A percentile compares a stretch with the other conserved stretches of the same genome.
phyloP scores from a whole-genome alignment of 495 filamentous ascomycete species.

The Penicillium waksmanii region DNA sequence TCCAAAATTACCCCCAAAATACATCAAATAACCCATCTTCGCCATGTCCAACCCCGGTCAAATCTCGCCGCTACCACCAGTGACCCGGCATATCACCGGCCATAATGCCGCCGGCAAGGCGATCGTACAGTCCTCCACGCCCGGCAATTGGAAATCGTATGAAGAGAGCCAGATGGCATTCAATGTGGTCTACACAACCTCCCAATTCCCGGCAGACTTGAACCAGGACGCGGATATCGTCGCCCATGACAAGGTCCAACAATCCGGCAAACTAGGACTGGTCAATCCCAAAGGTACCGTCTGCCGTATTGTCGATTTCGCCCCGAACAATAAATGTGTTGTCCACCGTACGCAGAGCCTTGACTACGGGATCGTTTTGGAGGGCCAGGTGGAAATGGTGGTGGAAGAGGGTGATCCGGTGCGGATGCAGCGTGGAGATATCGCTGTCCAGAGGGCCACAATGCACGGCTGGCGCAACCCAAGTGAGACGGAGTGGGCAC shows the following conservation, averaged over 20 bases:
- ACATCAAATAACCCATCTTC: not conserved
- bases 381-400: constrained; percentile 77
- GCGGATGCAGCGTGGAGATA: constrained; percentile 68
- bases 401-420: constrained; percentile 65
- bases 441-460: constrained; percentile 66
- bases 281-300: constrained; percentile 56
- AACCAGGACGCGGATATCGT: constrained; percentile 51
- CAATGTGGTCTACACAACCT: constrained; percentile 54
- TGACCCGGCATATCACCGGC: constrained; percentile 46
- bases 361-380: constrained; percentile 79
- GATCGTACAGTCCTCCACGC: constrained; percentile 33
- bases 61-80: constrained; percentile 33
- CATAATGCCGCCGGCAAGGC: constrained; percentile 40
- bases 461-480: constrained; percentile 50
- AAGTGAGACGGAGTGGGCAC: constrained; percentile 50
- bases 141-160: constrained; percentile 23
- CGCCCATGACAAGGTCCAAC: constrained; percentile 39
- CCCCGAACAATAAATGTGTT: constrained; percentile 60
- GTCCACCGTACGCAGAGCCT: constrained; percentile 75
- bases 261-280: constrained; percentile 42
- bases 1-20: not conserved
- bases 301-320: constrained; percentile 65
- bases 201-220: constrained; percentile 57
- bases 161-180: constrained; percentile 32
- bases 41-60: constrained; percentile 24